Conservation (phyloP, 352 stramenopile species). For the Thraustochytrium sp. region DNA sequence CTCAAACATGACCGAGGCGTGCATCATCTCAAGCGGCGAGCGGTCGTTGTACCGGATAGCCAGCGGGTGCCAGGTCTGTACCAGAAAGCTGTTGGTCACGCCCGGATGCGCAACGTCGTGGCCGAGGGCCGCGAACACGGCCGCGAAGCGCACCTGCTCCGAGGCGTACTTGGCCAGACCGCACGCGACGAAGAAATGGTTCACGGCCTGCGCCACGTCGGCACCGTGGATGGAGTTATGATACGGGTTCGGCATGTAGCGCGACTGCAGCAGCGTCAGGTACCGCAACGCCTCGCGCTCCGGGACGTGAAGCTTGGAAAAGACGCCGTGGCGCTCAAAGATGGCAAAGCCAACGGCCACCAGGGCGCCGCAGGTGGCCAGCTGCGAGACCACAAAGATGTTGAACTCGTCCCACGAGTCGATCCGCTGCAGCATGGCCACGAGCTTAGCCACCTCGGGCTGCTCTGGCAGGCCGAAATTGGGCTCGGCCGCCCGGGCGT, state of each 20-base stretch:
- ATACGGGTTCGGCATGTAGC: constrained; percentile 52
- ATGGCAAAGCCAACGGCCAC: constrained; percentile 13
- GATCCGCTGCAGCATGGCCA: constrained; percentile 1
- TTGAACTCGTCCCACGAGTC: constrained; percentile 19
- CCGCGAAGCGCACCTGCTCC: constrained; percentile 48
- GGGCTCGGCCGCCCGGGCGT: background rate
- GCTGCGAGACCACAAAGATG: background rate
- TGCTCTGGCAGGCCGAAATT: background rate
- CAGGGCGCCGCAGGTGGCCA: background rate
- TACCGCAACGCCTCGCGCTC: background rate
- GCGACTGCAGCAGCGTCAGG: constrained; percentile 2
- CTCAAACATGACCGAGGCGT: constrained; percentile 50
- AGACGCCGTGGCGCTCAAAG: constrained; percentile 22
- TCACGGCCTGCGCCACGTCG: constrained; percentile 62
- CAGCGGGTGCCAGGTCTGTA: constrained; percentile 69
- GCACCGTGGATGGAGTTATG: constrained; percentile 64
- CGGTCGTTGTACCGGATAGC: constrained; percentile 86
- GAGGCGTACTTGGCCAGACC: constrained; percentile 53
- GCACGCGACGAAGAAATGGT: constrained; percentile 56
- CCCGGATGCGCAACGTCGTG: constrained; percentile 87
- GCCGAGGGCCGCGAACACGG: constrained; percentile 74
- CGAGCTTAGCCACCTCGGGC: background rate
- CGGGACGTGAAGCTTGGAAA: background rate
- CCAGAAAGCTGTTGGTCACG: constrained; percentile 80
- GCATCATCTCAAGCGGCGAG: constrained; percentile 77